Conservation (phyloP, 192 early-diverging fungal genomes). For the Gamsiella multidivaricata region DNA sequence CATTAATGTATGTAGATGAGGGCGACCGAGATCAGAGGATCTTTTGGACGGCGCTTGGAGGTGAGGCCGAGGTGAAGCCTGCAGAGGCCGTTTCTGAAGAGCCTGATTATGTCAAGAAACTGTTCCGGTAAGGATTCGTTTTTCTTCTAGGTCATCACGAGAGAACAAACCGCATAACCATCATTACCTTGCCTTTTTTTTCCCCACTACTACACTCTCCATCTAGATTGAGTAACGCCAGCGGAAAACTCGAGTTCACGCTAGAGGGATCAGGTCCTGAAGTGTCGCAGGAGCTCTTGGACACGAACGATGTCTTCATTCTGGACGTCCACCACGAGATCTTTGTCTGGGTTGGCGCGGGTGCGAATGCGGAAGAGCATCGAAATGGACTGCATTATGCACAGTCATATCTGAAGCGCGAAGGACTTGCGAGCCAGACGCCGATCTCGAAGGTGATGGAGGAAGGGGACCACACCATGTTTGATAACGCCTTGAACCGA, state of each 20-base stretch:
- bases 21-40: slow-evolving; percentile 60
- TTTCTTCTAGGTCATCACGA: slow-evolving; percentile 11
- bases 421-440: slow-evolving; percentile 58
- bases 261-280: slow-evolving; percentile 61
- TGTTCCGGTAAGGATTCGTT: slow-evolving; percentile 54
- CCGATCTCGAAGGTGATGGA: slow-evolving; percentile 75
- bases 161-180: not conserved
- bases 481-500: slow-evolving; percentile 52
- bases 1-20: slow-evolving; percentile 65
- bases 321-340: slow-evolving; percentile 71
- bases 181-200: not conserved
- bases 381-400: slow-evolving; percentile 68
- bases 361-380: slow-evolving; percentile 65
- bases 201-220: not conserved
- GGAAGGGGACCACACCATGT: slow-evolving; percentile 73
- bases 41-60: slow-evolving; percentile 77
- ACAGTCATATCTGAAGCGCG: slow-evolving; percentile 67
- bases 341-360: slow-evolving; percentile 69
- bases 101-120: slow-evolving; percentile 54
- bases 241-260: slow-evolving; percentile 61
- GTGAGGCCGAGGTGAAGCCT: slow-evolving; percentile 66
- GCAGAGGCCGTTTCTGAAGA: slow-evolving; percentile 58
- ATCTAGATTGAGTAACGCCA: slow-evolving; percentile 49
- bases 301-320: slow-evolving; percentile 75
- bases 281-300: slow-evolving; percentile 58